Base-by-base conservation (phyloP, 306 rosid species). In the Ormosia emarginata region DNA sequence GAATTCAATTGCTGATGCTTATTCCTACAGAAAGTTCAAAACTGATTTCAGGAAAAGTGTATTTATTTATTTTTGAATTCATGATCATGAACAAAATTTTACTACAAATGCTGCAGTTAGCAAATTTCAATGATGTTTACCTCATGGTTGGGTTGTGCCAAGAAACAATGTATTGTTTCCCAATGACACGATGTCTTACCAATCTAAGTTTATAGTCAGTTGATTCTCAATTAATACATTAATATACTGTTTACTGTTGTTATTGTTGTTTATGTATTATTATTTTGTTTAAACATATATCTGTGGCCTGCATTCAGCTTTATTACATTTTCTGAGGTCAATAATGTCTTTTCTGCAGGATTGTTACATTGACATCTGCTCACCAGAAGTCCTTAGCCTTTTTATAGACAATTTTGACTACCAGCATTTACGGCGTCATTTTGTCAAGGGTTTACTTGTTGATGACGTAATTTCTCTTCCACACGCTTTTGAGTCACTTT, bases 381-480 rank as follows among this genome's bases (percentile, higher is more conserved):
- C 98, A 30, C 97, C 92, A 5, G 99, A 96, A 90, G 99, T 96
- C 86, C 99, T 96, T 57, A 92, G 95, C 87, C 91, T 94, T 74
- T 96, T 96, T 80, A 94, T 97, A 0, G 99, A 96, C 90, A 96
- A 96, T 82, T 96, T 96, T 85, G 99, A 96, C 85, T 96, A 94
- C 84, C 99, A 96, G 86, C 99, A 96, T 88, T 83, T 96, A 13
- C 94, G 99, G 37, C 98, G 99, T 47, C 95, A 96, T 90, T 96
- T 96, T 84, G 93, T 96, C 58, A 96, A 96, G 93, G 99, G 97
- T 41, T 84, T 96, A 92, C 99, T 96, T 63, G 49, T 92, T 81
- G 99, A 96, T 79, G 99, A 96, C 83, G 99, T 93, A 91, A 71
- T 74, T 79, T 79, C 59, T 77, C 68, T 81, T 55, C 66, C 67